These are phyloP conservation scores for Rutidosis leptorrhynchoides DNA, from an alignment of 129 eudicot species.

Conservation along the genomic window DNA sequence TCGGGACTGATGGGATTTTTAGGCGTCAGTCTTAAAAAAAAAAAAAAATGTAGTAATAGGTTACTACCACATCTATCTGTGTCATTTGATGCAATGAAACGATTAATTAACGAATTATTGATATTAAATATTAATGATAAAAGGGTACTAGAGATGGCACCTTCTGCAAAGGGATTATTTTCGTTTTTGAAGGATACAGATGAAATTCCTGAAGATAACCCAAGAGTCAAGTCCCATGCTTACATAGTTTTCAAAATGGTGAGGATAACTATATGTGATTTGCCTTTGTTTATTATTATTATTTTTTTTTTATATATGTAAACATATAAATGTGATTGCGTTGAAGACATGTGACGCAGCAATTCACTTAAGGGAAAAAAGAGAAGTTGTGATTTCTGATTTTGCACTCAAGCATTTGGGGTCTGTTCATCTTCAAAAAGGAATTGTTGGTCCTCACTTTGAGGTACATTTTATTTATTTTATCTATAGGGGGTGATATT, in stretches of 20 bases:
- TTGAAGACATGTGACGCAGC: slow-evolving; percentile 62
- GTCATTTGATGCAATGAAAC: no score
- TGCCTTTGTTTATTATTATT: neutral
- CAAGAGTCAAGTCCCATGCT: slow-evolving; percentile 75
- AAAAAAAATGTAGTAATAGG: no score
- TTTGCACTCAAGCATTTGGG: slow-evolving; percentile 62
- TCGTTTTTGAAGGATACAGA: slow-evolving; percentile 62
- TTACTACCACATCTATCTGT: no score
- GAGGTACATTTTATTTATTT: slow-evolving; percentile 43
- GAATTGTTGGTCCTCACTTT: slow-evolving; percentile 57
- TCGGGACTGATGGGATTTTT: no score
- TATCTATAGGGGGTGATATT: no score
- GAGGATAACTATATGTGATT: neutral
- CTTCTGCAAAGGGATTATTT: slow-evolving; percentile 59
- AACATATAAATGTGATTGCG: neutral
- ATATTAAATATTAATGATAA: neutral
- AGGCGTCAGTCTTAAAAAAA: no score
- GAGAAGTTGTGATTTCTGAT: slow-evolving; percentile 57
- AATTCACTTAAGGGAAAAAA: slow-evolving; percentile 64
- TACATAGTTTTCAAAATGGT: slow-evolving; percentile 80
- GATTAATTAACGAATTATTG: no score
- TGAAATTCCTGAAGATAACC: slow-evolving; percentile 60
- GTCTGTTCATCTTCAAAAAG: slow-evolving; percentile 58
- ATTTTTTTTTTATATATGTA: neutral
- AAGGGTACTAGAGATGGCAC: slow-evolving; percentile 73